Evolutionary conservation across 495 filamentous ascomycete species (phyloP).

Genomic region (Penicillium argentinense): DNA sequence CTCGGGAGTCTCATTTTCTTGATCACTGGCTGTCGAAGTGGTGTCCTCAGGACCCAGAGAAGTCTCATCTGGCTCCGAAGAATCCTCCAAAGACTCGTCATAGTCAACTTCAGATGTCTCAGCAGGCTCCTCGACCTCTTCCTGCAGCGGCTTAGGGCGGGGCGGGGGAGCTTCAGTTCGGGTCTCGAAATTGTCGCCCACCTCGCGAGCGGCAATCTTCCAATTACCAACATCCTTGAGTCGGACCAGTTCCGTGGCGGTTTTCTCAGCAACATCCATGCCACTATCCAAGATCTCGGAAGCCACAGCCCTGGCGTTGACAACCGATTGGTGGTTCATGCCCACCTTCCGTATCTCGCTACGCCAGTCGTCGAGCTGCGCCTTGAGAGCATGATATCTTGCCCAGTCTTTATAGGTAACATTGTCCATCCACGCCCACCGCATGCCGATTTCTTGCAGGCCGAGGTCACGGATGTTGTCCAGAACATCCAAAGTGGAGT

Average conservation of each 20-base stretch:
- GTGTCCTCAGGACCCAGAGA: conserved; percentile 2
- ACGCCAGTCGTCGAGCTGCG: conserved; percentile 81
- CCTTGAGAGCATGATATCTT: conserved; percentile 83
- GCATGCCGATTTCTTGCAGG: conserved; percentile 92
- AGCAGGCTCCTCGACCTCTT: conserved; percentile 38
- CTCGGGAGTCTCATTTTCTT: not conserved
- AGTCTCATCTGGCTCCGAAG: conserved; percentile 45
- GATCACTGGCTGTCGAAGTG: conserved; percentile 1
- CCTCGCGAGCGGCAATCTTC: conserved; percentile 79
- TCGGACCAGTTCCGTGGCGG: conserved; percentile 78
- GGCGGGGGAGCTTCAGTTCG: conserved; percentile 48
- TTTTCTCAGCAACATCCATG: conserved; percentile 76
- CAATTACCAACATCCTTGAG: conserved; percentile 83
- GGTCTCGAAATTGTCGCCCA: conserved; percentile 71
- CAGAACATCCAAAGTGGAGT: conserved; percentile 78
- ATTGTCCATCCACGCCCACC: conserved; percentile 96
- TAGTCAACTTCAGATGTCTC: conserved; percentile 13
- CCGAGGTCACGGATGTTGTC: conserved; percentile 84
- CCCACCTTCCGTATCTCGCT: conserved; percentile 73
- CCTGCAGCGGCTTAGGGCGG: conserved; percentile 42
- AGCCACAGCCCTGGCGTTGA: conserved; percentile 65
- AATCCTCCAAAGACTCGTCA: not conserved
- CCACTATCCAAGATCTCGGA: conserved; percentile 70
- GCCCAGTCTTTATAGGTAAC: conserved; percentile 96
- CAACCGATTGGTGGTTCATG: conserved; percentile 67